Evolutionary conservation across 2,329 filamentous ascomycete genomes (phyloP), one percentile per base, ranked within the genome.

Genomic region (Parafenestella ontariensis): DNA sequence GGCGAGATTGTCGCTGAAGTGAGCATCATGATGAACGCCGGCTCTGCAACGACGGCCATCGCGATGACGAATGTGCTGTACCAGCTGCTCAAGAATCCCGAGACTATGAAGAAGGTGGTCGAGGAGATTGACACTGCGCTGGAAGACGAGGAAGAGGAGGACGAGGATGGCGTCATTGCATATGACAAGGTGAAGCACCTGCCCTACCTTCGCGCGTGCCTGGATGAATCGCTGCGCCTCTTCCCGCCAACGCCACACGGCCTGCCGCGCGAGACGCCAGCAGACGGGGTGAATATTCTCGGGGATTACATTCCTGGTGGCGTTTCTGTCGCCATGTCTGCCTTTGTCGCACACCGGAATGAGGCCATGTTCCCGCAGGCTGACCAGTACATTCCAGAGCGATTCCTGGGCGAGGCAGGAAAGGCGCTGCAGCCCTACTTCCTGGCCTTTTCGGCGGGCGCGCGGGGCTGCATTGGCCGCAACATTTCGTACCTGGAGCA

Each of bases 1-100:
- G 84, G 84, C 21, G 85, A 87, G 67, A 81, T 86, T 7, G 78
- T 84, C 0, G 83, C 84, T 11, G 84, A 87, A 61, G 74, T 84
- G 21, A 76, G 68, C 40, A 83, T 81, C 65, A 85, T 85, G 77
- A 69, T 71, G 68, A 71, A 71, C 57, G 83, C 83, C 1, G 83
- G 83, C 5, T 78, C 74, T 2, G 81, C 79, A 18, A 85, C 82
- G 0, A 85, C 82, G 8, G 81, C 77, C 51, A 81, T 83, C 50
- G 77, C 83, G 8, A 78, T 87, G 65, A 77, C 78, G 11, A 83
- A 85, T 56, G 80, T 81, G 34, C 76, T 86, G 66, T 83, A 80
- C 63, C 77, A 80, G 58, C 75, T 87, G 1, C 70, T 86, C 41
- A 77, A 77, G 52, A 77, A 84, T 59, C 81, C 82, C 0, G 36